Percentiles rank a stretch among this genome's conserved stretches.
These are phyloP conservation scores for Penicillium sp. DNA, from an alignment of 2,329 filamentous ascomycete species.

Conservation along the genomic window DNA sequence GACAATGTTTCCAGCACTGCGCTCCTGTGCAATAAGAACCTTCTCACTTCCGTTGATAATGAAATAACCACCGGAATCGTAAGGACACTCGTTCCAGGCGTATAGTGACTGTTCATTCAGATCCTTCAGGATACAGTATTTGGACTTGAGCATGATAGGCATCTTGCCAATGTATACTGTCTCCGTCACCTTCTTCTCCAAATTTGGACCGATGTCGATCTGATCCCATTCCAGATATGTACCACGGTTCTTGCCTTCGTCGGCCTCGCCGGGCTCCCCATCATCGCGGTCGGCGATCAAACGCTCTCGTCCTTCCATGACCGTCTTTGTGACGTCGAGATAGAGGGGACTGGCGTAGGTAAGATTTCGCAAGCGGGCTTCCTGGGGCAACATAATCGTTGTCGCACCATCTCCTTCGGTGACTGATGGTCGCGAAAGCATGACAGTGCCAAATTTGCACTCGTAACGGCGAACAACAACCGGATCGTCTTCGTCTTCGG, in stretches of 20 bases:
- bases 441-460: constrained; percentile 88
- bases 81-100: constrained; percentile 92
- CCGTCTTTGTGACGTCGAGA: constrained; percentile 81
- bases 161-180: constrained; percentile 92
- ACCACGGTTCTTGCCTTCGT: constrained; percentile 47
- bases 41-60: constrained; percentile 99
- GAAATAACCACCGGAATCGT: constrained; percentile 98
- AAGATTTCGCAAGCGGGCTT: constrained; percentile 90
- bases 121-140: constrained; percentile 85
- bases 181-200: constrained; percentile 63
- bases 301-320: constrained; percentile 78
- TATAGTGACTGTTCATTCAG: constrained; percentile 85
- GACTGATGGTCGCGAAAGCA: constrained; percentile 85
- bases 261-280: constrained; percentile 54
- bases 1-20: constrained; percentile 96
- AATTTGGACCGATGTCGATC: constrained; percentile 29
- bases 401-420: constrained; percentile 91
- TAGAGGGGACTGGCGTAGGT: constrained; percentile 94
- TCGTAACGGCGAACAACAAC: constrained; percentile 90
- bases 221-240: constrained; percentile 52
- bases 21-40: constrained; percentile 95
- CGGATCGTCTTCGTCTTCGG: constrained; percentile 69
- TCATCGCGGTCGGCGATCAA: constrained; percentile 68
- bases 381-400: constrained; percentile 83
- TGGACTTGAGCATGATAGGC: constrained; percentile 97